Evolutionary conservation across 345 rosid species (phyloP), one percentile per base, ranked within the genome.

Genomic region (Garcia nutans): DNA sequence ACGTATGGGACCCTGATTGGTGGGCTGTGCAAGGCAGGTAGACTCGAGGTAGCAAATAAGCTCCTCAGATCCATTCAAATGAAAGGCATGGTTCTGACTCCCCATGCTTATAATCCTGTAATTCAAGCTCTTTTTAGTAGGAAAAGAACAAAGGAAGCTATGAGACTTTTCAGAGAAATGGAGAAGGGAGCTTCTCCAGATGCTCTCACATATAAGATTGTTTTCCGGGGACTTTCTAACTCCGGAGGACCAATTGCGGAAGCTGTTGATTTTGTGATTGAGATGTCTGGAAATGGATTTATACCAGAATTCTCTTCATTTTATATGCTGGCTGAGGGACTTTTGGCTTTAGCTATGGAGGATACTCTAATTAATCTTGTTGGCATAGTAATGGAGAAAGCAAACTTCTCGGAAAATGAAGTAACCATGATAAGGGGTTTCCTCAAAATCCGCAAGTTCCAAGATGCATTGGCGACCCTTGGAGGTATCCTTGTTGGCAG

Each of bases 161-260:
- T 88, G 84, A 90, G 90, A 73, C 88, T 94, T 70, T 94, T 89
- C 75, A 83, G 97, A 82, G 97, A 94, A 79, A 91, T 94, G 97
- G 76, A 88, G 69, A 86, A 81, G 74, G 88, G 81, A 52, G 87
- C 71, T 62, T 71, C 88, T 74, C 93, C 93, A 0, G 95, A 91
- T 75, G 90, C 89, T 37, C 68, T 88, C 13, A 82, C 94, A 19
- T 87, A 89, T 67, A 88, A 78, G 80, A 77, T 91, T 20, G 90
- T 94, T 31, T 92, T 91, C 75, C 89, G 92, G 19, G 96, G 98
- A 55, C 89, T 93, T 42, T 87, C 91, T 73, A 87, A 78, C 9
- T 89, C 91, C 37, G 97, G 97, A 17, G 96, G 97, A 22, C 92
- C 97, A 37, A 88, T 90, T 17, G 85, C 85, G 58, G 95, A 94